phyloP scores from a whole-genome alignment of 2,329 filamentous ascomycete genomes.

The Hymenoscyphus occultus region DNA sequence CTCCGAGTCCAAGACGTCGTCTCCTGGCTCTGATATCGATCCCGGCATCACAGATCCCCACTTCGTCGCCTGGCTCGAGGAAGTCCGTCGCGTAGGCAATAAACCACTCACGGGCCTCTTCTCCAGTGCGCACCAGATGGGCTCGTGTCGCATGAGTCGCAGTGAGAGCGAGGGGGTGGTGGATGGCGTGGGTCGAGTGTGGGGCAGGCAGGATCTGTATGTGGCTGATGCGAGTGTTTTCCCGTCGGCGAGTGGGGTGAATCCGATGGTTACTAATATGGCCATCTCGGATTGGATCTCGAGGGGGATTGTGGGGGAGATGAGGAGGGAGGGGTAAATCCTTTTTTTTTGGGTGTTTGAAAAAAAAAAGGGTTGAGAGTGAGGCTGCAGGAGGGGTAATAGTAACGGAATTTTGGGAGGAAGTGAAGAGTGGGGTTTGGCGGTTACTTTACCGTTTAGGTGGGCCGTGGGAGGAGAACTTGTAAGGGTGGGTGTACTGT shows the following conservation, averaged over 20 bases:
- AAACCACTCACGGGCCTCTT: slow-evolving; percentile 53
- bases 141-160: slow-evolving; percentile 67
- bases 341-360: neutral
- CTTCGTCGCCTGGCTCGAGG: slow-evolving; percentile 60
- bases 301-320: slow-evolving; percentile 50
- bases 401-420: neutral
- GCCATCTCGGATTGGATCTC: slow-evolving; percentile 65
- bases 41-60: slow-evolving; percentile 53
- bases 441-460: too few relatives aligned
- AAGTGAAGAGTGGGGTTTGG: neutral
- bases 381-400: neutral
- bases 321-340: slow-evolving; percentile 29
- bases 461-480: too few relatives aligned
- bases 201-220: slow-evolving; percentile 63
- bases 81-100: slow-evolving; percentile 48
- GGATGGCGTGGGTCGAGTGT: slow-evolving; percentile 57
- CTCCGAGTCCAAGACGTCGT: slow-evolving; percentile 11
- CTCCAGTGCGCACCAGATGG: slow-evolving; percentile 78
- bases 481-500: too few relatives aligned
- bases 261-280: slow-evolving; percentile 80
- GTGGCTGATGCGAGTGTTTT: slow-evolving; percentile 75
- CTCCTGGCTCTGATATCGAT: slow-evolving; percentile 17
- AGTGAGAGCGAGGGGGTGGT: slow-evolving; percentile 52
- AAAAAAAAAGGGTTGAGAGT: neutral
- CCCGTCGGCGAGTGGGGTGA: slow-evolving; percentile 73